phyloP scores from a whole-genome alignment of 257 asterid genomes.

The Rauvolfia tetraphylla region DNA sequence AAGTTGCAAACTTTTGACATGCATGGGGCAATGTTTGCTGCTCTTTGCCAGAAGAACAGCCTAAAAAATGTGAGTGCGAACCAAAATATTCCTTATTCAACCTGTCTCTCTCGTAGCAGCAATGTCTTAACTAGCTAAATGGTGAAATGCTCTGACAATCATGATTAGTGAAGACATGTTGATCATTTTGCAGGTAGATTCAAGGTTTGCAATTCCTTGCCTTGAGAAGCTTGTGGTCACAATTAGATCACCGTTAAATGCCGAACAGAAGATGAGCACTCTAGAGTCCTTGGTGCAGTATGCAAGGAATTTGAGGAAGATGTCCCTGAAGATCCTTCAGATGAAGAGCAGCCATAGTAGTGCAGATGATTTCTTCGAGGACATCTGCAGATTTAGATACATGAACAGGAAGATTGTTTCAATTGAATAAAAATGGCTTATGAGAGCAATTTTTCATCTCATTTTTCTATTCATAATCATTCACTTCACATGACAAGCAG shows the following conservation, averaged over 20 bases:
- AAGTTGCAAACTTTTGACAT: constrained; percentile 76
- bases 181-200: constrained; percentile 56
- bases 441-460: neutral
- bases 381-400: constrained; percentile 66
- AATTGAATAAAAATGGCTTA: constrained; percentile 40
- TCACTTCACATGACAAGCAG: neutral
- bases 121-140: neutral
- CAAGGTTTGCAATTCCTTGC: constrained; percentile 61
- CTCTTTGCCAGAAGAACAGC: constrained; percentile 94
- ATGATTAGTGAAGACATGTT: neutral
- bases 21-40: constrained; percentile 99
- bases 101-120: neutral
- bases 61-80: constrained; percentile 67
- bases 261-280: constrained; percentile 90
- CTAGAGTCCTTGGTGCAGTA: constrained; percentile 65
- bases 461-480: neutral
- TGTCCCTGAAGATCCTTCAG: constrained; percentile 86
- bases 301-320: constrained; percentile 59
- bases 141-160: neutral
- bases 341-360: constrained; percentile 99
- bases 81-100: neutral
- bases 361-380: constrained; percentile 94
- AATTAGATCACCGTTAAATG: constrained; percentile 85
- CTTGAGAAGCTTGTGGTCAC: constrained; percentile 78
- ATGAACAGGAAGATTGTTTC: constrained; percentile 65